A percentile compares a stretch with the other conserved stretches of the same genome.
Evolutionary conservation across 2,329 filamentous ascomycete genomes (phyloP).

Genomic region (Fusarium chaquense): DNA sequence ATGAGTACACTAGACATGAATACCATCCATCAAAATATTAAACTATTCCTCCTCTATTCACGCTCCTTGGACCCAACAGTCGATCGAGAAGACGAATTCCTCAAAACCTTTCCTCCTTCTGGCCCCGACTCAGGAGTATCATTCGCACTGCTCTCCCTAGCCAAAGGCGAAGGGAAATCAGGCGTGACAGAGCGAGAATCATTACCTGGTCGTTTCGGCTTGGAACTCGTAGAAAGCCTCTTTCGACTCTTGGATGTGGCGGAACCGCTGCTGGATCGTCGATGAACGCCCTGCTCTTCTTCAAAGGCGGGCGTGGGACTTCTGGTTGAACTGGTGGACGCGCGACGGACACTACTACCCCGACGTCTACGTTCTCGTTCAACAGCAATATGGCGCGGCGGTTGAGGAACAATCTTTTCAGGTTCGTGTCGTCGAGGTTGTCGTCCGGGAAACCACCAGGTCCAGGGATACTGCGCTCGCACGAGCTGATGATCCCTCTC

Average conservation of each 20-base stretch:
- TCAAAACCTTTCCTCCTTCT: constrained; percentile 42
- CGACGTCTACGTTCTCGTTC: constrained; percentile 63
- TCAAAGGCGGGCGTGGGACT: constrained; percentile 64
- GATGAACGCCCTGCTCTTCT: constrained; percentile 56
- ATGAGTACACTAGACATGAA: background rate
- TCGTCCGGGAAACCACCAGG: constrained; percentile 87
- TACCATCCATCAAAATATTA: constrained; percentile 5
- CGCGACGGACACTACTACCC: constrained; percentile 65
- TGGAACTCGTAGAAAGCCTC: constrained; percentile 60
- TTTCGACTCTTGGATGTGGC: constrained; percentile 63
- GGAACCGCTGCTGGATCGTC: constrained; percentile 62
- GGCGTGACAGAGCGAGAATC: constrained; percentile 68
- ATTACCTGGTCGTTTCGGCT: constrained; percentile 58
- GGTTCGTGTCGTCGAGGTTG: constrained; percentile 51
- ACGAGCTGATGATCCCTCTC: constrained; percentile 76
- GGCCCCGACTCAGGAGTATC: constrained; percentile 39
- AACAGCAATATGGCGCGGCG: constrained; percentile 58
- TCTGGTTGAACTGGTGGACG: constrained; percentile 64
- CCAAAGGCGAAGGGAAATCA: constrained; percentile 66
- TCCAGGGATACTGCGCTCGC: constrained; percentile 75
- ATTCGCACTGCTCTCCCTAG: constrained; percentile 58
- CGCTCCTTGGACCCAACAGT: constrained; percentile 39
- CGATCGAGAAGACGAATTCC: constrained; percentile 40
- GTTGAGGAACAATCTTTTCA: constrained; percentile 54
- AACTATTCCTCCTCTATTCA: background rate